Evolutionary conservation across 345 rosid genomes (phyloP).

Genomic region (Heritiera fomes): DNA sequence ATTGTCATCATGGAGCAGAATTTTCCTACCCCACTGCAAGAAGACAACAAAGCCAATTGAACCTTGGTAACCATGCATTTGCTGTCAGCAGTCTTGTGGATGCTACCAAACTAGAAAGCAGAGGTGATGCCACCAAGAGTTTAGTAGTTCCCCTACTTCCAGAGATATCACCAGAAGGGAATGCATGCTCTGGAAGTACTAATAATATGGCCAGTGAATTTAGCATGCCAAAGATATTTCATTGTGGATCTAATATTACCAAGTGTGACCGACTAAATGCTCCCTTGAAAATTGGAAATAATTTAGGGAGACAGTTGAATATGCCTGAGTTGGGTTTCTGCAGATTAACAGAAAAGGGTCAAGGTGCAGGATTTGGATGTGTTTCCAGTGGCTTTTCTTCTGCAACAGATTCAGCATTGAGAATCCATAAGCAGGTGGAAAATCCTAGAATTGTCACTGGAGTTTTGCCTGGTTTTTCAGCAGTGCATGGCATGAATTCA

Average conservation of each 20-base stretch:
- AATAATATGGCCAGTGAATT: constrained; percentile 19
- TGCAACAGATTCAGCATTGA: constrained; percentile 27
- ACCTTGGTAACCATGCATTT: constrained; percentile 22
- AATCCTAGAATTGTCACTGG: constrained; percentile 18
- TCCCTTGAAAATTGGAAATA: constrained; percentile 23
- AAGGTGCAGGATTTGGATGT: constrained; percentile 28
- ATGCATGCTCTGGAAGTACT: constrained; percentile 22
- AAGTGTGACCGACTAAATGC: constrained; percentile 22
- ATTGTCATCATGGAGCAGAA: constrained; percentile 26
- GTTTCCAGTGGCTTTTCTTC: constrained; percentile 22
- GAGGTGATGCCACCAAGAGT: constrained; percentile 18
- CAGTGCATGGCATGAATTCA: constrained; percentile 22
- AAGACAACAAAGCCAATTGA: constrained; percentile 33
- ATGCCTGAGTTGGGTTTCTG: constrained; percentile 30
- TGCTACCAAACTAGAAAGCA: constrained; percentile 22
- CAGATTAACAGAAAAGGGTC: constrained; percentile 31
- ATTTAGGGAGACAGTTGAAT: constrained; percentile 26
- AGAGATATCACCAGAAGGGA: constrained; percentile 23
- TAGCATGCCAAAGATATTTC: constrained; percentile 22
- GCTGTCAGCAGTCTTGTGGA: constrained; percentile 7
- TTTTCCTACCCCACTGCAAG: constrained; percentile 21
- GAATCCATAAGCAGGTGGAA: constrained; percentile 31
- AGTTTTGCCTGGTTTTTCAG: constrained; percentile 29
- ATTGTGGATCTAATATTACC: constrained; percentile 30
- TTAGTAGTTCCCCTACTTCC: constrained; percentile 20